These are phyloP conservation scores for Arabidopsis thaliana DNA, from an alignment of 345 rosid species.

Conservation along the genomic window TAIR10.1 NC_003076.8:23410001-23410500, in stretches of 20 bases:
- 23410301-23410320: conserved; percentile 41
- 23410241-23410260: conserved; percentile 38
- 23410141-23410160: conserved; percentile 38
- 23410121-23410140: conserved; percentile 26
- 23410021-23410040: neutral
- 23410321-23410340: conserved; percentile 31
- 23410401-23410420: conserved; percentile 22
- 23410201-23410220: conserved; percentile 42
- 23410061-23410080: conserved; percentile 27
- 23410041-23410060: conserved; percentile 10
- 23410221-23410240: conserved; percentile 41
- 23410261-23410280: conserved; percentile 38
- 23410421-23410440: conserved; percentile 31
- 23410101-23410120: conserved; percentile 40
- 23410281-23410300: conserved; percentile 45
- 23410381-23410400: conserved; percentile 11
- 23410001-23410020: neutral
- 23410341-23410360: conserved; percentile 41
- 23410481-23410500: neutral
- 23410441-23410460: neutral
- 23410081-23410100: conserved; percentile 43
- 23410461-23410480: conserved; percentile 21
- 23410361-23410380: conserved; percentile 36
- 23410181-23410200: conserved; percentile 45
- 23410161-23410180: conserved; percentile 39